Percentiles rank a stretch among this genome's conserved stretches.
Evolutionary conservation across 2,329 filamentous ascomycete species (phyloP).

Genomic region (Talaromyces sp.): DNA sequence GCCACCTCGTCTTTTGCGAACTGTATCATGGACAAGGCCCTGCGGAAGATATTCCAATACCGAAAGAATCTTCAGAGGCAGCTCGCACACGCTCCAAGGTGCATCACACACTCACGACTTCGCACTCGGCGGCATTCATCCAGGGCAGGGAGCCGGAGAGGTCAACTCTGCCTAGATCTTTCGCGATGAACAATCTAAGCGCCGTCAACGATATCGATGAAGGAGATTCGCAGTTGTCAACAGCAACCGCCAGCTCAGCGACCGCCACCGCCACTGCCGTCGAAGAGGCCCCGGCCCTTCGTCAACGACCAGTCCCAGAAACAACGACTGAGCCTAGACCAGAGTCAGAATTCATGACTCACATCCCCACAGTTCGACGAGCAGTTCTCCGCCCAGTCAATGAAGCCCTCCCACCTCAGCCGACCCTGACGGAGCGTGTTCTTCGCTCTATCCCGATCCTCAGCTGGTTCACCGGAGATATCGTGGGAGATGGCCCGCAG

Average conservation of each 20-base stretch:
- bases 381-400: conserved; percentile 62
- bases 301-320: conserved; percentile 23
- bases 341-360: conserved; percentile 44
- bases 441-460: conserved; percentile 62
- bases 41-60: conserved; percentile 57
- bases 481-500: conserved; percentile 42
- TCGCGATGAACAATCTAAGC: conserved; percentile 32
- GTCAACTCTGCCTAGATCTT: conserved; percentile 34
- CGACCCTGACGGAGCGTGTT: conserved; percentile 58
- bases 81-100: conserved; percentile 21
- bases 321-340: conserved; percentile 29
- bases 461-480: conserved; percentile 61
- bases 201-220: conserved; percentile 24
- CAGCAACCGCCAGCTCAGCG: conserved; percentile 37
- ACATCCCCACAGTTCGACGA: conserved; percentile 61
- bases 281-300: conserved; percentile 15
- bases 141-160: conserved; percentile 26
- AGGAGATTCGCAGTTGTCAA: conserved; percentile 27
- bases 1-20: conserved; percentile 66
- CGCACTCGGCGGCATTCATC: conserved; percentile 31
- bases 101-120: conserved; percentile 28
- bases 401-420: conserved; percentile 64
- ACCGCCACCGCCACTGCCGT: conserved; percentile 26
- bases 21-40: conserved; percentile 61
- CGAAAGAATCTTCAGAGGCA: conserved; percentile 37